Evolutionary conservation across 2,329 filamentous ascomycete species (phyloP).

Genomic region (Aspergillus quadrilineatus): DNA sequence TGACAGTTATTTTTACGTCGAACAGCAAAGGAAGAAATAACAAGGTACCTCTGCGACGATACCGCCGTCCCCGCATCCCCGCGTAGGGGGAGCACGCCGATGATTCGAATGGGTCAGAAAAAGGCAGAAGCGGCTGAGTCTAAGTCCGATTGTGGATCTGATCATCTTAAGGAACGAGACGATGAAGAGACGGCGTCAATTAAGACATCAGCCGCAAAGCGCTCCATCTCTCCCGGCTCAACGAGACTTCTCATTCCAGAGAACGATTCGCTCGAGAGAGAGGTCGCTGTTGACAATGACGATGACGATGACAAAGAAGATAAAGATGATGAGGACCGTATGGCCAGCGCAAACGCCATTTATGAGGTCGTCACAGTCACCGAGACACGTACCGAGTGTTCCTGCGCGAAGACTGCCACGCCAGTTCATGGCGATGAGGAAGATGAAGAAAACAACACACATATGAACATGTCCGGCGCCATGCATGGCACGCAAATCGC

Average conservation of each 20-base stretch:
- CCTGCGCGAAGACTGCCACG: neutral
- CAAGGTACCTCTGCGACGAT: slow-evolving; percentile 16
- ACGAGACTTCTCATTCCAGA: neutral
- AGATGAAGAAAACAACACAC: neutral
- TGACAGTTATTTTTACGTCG: neutral
- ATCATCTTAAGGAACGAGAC: neutral
- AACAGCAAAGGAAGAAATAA: slow-evolving; percentile 10
- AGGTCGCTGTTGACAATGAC: neutral
- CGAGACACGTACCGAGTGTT: neutral
- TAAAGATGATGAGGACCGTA: neutral
- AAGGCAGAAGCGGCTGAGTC: neutral
- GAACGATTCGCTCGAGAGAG: neutral
- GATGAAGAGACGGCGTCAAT: neutral
- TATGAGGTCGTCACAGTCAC: slow-evolving; percentile 1
- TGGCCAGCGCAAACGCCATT: neutral
- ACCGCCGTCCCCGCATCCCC: slow-evolving; percentile 8
- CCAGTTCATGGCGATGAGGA: neutral
- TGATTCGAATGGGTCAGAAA: slow-evolving; percentile 2
- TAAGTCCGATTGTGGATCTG: too few relatives aligned
- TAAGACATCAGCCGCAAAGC: neutral
- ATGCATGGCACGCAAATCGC: neutral
- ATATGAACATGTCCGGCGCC: neutral
- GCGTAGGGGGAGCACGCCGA: slow-evolving; percentile 10
- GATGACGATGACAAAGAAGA: neutral
- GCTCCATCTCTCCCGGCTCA: neutral